A percentile compares a stretch with the other conserved stretches of the same genome.
phyloP scores from a whole-genome alignment of 192 early-diverging fungal genomes.

The Coemansia sp. region DNA sequence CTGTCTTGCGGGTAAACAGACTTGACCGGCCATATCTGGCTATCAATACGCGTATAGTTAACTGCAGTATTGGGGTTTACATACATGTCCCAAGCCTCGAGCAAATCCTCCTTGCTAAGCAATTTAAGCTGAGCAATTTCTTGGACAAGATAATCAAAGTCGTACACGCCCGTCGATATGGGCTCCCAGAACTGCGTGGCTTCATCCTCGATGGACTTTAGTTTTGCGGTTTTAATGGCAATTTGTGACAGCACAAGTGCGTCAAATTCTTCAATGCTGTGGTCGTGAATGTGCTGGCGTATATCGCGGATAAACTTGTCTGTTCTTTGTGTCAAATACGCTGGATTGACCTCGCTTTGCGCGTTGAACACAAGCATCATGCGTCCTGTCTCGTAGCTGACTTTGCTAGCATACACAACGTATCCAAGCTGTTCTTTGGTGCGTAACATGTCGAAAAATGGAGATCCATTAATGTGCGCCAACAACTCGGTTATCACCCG shows the following conservation, averaged over 20 bases:
- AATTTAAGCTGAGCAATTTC: constrained; percentile 8
- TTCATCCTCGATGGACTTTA: constrained; percentile 71
- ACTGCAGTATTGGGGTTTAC: constrained; percentile 27
- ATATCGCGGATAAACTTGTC: constrained; percentile 71
- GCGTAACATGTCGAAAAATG: constrained; percentile 84
- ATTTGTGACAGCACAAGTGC: constrained; percentile 62
- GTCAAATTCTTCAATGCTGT: constrained; percentile 53
- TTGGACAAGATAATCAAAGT: constrained; percentile 62
- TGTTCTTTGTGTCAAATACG: constrained; percentile 74
- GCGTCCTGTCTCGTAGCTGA: neutral
- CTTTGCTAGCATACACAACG: constrained; percentile 1
- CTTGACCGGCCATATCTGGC: constrained; percentile 18
- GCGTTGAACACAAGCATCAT: constrained; percentile 63
- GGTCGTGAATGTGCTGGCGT: constrained; percentile 13
- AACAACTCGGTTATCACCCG: constrained; percentile 64
- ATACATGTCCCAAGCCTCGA: constrained; percentile 37
- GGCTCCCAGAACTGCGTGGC: constrained; percentile 60
- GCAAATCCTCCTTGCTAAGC: constrained; percentile 25
- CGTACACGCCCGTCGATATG: constrained; percentile 64
- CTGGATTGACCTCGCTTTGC: constrained; percentile 78
- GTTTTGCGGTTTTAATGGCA: constrained; percentile 59
- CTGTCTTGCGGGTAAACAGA: constrained; percentile 1
- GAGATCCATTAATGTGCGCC: constrained; percentile 70
- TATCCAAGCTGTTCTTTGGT: constrained; percentile 86
- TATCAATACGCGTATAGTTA: constrained; percentile 35